Evolutionary conservation across 1,139 yeast species (phyloP).

Genomic region (Yamadazyma atlantica): DNA sequence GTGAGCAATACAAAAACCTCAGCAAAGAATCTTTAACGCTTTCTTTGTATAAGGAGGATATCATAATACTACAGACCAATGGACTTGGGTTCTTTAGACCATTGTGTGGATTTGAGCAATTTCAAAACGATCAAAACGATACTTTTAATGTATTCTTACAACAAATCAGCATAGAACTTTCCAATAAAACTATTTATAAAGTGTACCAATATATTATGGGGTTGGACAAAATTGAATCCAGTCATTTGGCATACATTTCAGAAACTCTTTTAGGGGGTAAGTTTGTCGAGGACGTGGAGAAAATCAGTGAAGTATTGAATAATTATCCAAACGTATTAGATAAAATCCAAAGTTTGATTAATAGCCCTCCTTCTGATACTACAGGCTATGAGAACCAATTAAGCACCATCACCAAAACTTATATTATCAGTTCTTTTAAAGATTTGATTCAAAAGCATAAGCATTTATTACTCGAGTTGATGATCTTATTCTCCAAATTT

Average conservation of each 20-base stretch:
- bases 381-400: conserved; percentile 7
- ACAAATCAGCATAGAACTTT: conserved; percentile 15
- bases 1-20: conserved; percentile 63
- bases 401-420: conserved; percentile 5
- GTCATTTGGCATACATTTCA: conserved; percentile 7
- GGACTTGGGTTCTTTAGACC: conserved; percentile 35
- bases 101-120: conserved; percentile 33
- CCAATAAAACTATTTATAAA: conserved; percentile 26
- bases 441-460: conserved; percentile 12
- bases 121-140: conserved; percentile 18
- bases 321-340: conserved; percentile 15
- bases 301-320: conserved; percentile 20
- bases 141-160: conserved; percentile 6
- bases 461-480: conserved; percentile 8
- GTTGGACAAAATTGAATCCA: conserved; percentile 2
- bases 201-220: conserved; percentile 15
- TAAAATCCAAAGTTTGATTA: conserved; percentile 21
- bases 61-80: conserved; percentile 29
- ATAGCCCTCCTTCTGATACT: conserved; percentile 9
- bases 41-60: conserved; percentile 9
- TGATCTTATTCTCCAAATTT: conserved; percentile 13
- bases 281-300: conserved; percentile 6
- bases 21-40: conserved; percentile 50
- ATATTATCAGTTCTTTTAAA: conserved; percentile 8
- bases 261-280: conserved; percentile 9